Evolutionary conservation across 2,329 filamentous ascomycete species (phyloP).

Genomic region (Diplocarpon rosae): DNA sequence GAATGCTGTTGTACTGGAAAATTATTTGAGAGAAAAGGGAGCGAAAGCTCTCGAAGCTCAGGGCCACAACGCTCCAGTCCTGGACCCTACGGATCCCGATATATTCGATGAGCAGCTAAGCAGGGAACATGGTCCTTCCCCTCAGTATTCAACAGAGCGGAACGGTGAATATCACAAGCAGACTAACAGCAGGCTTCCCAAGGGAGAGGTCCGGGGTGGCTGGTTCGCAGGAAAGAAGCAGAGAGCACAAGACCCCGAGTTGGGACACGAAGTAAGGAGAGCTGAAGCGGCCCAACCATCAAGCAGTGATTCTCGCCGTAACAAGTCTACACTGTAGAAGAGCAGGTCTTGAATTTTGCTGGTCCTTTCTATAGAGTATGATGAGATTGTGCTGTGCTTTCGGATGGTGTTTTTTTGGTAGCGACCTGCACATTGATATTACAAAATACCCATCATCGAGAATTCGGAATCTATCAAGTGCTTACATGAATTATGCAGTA

Average conservation of each 20-base stretch:
- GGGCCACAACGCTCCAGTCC: conserved; percentile 31
- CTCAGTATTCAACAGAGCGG: conserved; percentile 19
- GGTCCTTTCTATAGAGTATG: background rate
- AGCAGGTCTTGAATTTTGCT: conserved; percentile 9
- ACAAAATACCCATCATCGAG: background rate
- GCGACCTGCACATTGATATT: conserved; percentile 1
- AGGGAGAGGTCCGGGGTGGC: conserved; percentile 13
- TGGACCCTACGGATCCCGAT: conserved; percentile 42
- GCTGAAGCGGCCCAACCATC: background rate
- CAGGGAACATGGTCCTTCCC: conserved; percentile 21
- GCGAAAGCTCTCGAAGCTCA: conserved; percentile 41
- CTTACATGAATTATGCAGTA: too few species aligned
- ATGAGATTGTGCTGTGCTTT: background rate
- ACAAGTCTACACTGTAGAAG: conserved; percentile 15
- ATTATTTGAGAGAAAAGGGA: conserved; percentile 57
- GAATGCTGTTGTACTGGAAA: conserved; percentile 56
- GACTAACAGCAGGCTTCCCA: conserved; percentile 3
- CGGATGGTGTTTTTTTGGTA: background rate
- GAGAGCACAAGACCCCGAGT: conserved; percentile 19
- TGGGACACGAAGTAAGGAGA: conserved; percentile 3
- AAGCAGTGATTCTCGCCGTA: conserved; percentile 5
- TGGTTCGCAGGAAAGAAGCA: conserved; percentile 26
- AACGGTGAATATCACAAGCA: conserved; percentile 4
- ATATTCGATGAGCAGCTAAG: conserved; percentile 35
- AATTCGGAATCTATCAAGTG: background rate